Base-by-base conservation (phyloP, 164 flowering plant genomes). In the Vitis cinerea region DNA sequence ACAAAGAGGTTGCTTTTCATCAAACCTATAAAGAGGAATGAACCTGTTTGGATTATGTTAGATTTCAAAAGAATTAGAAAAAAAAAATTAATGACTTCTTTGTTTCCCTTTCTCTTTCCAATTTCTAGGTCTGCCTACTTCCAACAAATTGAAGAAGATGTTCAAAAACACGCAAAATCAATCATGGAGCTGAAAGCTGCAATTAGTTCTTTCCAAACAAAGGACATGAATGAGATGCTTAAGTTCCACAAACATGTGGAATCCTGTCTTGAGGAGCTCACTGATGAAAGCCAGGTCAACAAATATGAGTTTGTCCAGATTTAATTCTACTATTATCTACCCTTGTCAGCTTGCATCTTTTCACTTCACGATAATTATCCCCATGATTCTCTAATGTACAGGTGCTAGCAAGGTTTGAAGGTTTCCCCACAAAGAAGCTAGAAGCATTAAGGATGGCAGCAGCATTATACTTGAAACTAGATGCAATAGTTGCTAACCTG, bases 361-460 rank as follows among this genome's bases (percentile, higher is more conserved):
- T 5, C n/a, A 58, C 61, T n/a, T 3, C 11, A 10, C 8, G 23
- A 37, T 4, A 23, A 23, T 23, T 23, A 23, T 23, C 27, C 23
- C 27, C 23, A 3, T 23, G 3, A 16, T 13, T 16, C 63, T 2
- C 44, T 61, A 37, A 15, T 27, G 3, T 70, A 63, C 68, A 92
- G 97, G 92, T 90, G 12, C 71, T 90, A 19, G 75, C 86, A 75
- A 83, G 93, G 80, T 88, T 91, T 74, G 89, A 89, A 71, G 94
- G 77, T 66, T 91, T 91, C 63, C 97, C 97, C 0, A 52, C 70
- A n/a, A 90, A 89, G 80, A 91, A 87, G 77, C 74, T 91, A 64
- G 94, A 90, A 74, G 75, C 88, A 31, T 63, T 91, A 67, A 85
- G 97, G 78, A 88, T 70, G 69, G 91, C 93, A 13, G 81, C 91